Base-by-base conservation (phyloP, 306 rosid species). In the Mimosa pudica region DNA sequence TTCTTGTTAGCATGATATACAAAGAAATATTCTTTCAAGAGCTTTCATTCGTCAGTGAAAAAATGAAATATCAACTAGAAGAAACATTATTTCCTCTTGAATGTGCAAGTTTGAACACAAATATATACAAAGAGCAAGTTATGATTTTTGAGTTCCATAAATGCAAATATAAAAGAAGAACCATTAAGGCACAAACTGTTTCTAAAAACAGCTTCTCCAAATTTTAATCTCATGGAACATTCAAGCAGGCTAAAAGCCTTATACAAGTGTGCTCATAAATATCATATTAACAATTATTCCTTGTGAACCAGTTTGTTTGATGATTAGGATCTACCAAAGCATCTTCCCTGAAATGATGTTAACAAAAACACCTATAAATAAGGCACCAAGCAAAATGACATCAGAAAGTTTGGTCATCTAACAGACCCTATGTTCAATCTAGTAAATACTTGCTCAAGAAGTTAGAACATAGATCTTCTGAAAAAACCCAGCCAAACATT, bases 321-420 rank as follows among this genome's bases (percentile, higher is more conserved):
- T 93, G 80, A 93, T 98, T 60, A 96, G 94, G 78, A 93, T 85
- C 91, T 93, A 94, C 73, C 97, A 97, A 63, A 93, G 98, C 99
- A 96, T 96, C 85, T 93, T 96, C 76, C 90, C 99, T 96, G 92
- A 85, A 85, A 76, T 24, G 58, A 77, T 20, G 51, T 80, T 6
- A 77, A 62, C 33, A 42, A 74, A 17, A 73, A 41, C 54, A 20
- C 74, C 47, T 6, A 1, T 73, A 68, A 74, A 13, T n/a, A 54
- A n/a, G 79, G 11, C 16, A 47, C 45, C 16, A 46, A 63, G 79
- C 71, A 73, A 80, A 55, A 58, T n/a, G 20, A 30, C 6, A 42
- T 35, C 16, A 12, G n/a, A 64, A 74, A 46, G 33, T 65, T 47
- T 42, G 11, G 64, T 78, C 44, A 70, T 78, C 60, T 10, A 54